Evolutionary conservation across 2,329 filamentous ascomycete genomes (phyloP).

Genomic region (Venturia aucupariae): DNA sequence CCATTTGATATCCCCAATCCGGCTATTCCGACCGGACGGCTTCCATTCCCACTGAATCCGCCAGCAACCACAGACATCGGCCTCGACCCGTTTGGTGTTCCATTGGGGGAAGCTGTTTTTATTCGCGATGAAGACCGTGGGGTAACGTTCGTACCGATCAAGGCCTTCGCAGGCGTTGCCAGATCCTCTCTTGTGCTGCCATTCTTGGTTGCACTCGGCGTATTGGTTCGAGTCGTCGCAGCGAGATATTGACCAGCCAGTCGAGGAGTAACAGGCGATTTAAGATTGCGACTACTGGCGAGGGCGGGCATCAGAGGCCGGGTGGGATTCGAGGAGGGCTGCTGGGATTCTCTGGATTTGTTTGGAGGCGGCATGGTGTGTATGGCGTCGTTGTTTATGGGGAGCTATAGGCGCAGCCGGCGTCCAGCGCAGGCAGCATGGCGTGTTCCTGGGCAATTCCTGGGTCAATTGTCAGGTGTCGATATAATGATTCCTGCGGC

Average conservation of each 20-base stretch:
- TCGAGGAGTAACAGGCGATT: constrained; percentile 51
- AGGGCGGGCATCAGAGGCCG: constrained; percentile 59
- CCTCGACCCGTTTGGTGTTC: constrained; percentile 29
- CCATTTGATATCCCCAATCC: constrained; percentile 2
- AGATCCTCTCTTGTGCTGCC: constrained; percentile 38
- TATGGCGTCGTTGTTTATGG: constrained; percentile 8
- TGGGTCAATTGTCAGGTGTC: neutral
- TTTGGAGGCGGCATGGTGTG: constrained; percentile 9
- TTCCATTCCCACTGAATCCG: constrained; percentile 16
- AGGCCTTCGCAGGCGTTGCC: constrained; percentile 44
- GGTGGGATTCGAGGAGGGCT: constrained; percentile 28
- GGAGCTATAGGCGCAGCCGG: neutral
- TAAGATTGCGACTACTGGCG: constrained; percentile 48
- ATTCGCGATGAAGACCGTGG: constrained; percentile 68
- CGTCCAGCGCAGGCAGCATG: constrained; percentile 5
- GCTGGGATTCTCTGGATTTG: constrained; percentile 27
- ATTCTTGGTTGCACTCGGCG: constrained; percentile 26
- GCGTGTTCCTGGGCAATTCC: neutral
- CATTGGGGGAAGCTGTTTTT: constrained; percentile 51
- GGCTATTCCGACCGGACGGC: neutral
- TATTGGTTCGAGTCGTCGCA: constrained; percentile 20
- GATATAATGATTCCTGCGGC: neutral
- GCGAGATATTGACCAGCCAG: constrained; percentile 35
- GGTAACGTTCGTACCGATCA: constrained; percentile 61
- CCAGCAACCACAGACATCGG: constrained; percentile 26